Evolutionary conservation across 768 basidiomycete species (phyloP).

Genomic region (Cyathus striatus): DNA sequence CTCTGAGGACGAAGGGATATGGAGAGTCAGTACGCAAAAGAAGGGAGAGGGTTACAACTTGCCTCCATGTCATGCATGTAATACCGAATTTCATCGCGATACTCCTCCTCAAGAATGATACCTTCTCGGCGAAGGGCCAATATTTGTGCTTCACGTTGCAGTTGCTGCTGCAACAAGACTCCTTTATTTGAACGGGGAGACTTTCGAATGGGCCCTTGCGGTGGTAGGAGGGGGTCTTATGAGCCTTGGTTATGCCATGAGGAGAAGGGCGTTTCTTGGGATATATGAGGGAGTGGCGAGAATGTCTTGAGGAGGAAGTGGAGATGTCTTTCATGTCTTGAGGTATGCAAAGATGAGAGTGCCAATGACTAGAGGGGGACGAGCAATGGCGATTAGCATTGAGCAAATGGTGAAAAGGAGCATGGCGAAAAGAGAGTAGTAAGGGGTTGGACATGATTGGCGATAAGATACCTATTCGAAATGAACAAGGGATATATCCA

Average conservation of each 20-base stretch:
- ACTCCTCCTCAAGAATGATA: conserved; percentile 89
- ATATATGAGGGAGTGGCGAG: conserved; percentile 63
- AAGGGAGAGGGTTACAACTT: conserved; percentile 25
- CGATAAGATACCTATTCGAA: conserved; percentile 9
- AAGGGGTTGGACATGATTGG: conserved; percentile 15
- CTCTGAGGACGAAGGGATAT: conserved; percentile 36
- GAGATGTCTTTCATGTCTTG: conserved; percentile 78
- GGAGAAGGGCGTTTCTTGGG: conserved; percentile 86
- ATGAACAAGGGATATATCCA: not conserved
- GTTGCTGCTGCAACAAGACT: conserved; percentile 55
- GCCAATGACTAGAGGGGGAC: conserved; percentile 33
- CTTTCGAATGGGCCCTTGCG: conserved; percentile 46
- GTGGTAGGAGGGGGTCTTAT: conserved; percentile 52
- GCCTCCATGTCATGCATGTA: conserved; percentile 99
- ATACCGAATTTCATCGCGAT: conserved; percentile 83
- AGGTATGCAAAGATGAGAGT: too few relatives aligned
- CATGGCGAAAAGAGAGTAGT: conserved; percentile 15
- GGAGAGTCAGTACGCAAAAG: conserved; percentile 11
- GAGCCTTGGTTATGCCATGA: conserved; percentile 66
- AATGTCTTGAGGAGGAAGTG: conserved; percentile 48
- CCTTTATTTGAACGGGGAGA: conserved; percentile 65
- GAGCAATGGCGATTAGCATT: conserved; percentile 15
- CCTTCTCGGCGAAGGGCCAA: conserved; percentile 66
- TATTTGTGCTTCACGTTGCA: conserved; percentile 66
- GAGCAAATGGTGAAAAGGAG: conserved; percentile 16